These are phyloP conservation scores for Pseudocercospora cruenta DNA, from an alignment of 2,329 filamentous ascomycete species.

Conservation along the genomic window DNA sequence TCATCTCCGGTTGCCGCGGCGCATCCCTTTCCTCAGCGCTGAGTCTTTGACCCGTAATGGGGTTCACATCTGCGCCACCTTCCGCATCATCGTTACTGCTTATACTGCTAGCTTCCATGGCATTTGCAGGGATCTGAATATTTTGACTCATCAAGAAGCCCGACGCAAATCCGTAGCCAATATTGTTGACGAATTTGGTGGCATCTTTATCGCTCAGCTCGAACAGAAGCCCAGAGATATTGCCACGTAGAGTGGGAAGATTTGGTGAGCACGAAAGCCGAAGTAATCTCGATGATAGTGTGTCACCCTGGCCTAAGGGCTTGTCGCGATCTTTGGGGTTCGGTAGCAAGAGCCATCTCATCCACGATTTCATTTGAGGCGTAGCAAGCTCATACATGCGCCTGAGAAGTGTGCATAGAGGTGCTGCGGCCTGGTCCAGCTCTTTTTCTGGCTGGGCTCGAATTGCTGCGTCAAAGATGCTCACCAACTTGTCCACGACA, in stretches of 20 bases:
- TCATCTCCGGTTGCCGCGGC: conserved; percentile 72
- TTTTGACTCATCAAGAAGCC: conserved; percentile 87
- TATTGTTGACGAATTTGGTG: conserved; percentile 79
- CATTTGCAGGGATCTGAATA: conserved; percentile 72
- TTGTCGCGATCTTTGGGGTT: conserved; percentile 73
- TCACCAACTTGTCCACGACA: conserved; percentile 67
- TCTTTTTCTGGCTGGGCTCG: conserved; percentile 66
- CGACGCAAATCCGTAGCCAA: conserved; percentile 91
- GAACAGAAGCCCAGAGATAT: conserved; percentile 79
- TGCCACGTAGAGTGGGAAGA: conserved; percentile 71
- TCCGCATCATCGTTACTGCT: conserved; percentile 26
- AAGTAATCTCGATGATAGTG: conserved; percentile 75
- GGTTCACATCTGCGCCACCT: conserved; percentile 63
- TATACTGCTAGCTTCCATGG: conserved; percentile 58
- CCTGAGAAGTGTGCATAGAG: conserved; percentile 66
- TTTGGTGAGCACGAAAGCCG: conserved; percentile 74
- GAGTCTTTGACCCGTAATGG: conserved; percentile 79
- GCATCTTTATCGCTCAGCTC: conserved; percentile 83
- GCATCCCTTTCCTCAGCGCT: conserved; percentile 54
- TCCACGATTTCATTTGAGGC: conserved; percentile 60
- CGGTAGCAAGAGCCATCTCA: conserved; percentile 73
- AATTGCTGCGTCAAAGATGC: conserved; percentile 70
- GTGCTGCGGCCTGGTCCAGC: conserved; percentile 70
- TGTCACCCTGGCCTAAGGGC: conserved; percentile 75
- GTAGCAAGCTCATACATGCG: conserved; percentile 74